Evolutionary conservation across 2,329 filamentous ascomycete genomes (phyloP).

Genomic region (Phyllosticta ampelicida): DNA sequence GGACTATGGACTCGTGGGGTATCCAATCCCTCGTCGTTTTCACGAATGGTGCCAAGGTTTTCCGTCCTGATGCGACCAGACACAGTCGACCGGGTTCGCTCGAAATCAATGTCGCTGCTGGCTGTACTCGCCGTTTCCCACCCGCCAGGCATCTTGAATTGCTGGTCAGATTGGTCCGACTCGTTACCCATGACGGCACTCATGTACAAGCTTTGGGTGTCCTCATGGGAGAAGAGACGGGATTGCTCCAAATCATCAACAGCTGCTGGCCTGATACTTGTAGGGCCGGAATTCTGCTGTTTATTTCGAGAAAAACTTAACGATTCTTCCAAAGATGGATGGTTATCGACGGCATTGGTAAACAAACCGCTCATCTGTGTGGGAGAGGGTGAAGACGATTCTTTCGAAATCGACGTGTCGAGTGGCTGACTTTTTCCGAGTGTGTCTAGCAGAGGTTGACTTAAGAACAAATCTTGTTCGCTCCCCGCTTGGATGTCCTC

Average conservation of each 20-base stretch:
- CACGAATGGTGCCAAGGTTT: slow-evolving; percentile 17
- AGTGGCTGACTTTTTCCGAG: no score
- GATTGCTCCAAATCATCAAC: slow-evolving; percentile 36
- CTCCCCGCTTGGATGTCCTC: background rate
- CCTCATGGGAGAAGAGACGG: slow-evolving; percentile 64
- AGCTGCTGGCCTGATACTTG: no score
- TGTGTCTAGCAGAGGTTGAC: no score
- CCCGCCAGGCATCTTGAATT: slow-evolving; percentile 29
- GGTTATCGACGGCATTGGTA: background rate
- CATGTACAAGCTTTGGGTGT: slow-evolving; percentile 82
- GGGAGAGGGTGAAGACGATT: background rate
- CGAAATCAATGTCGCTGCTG: slow-evolving; percentile 11
- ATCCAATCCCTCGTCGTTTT: slow-evolving; percentile 27
- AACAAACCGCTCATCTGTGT: background rate
- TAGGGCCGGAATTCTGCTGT: background rate
- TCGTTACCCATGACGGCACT: slow-evolving; percentile 48
- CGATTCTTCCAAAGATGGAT: background rate
- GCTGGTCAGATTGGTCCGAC: slow-evolving; percentile 16
- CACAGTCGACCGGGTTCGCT: background rate
- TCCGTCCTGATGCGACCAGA: background rate
- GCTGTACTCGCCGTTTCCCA: slow-evolving; percentile 27
- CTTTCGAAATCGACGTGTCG: no score
- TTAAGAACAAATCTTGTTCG: no score
- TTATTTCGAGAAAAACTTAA: background rate
- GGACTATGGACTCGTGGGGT: slow-evolving; percentile 28